Base-by-base conservation (phyloP, 2,329 filamentous ascomycete genomes). In the Chaetomium sp. region DNA sequence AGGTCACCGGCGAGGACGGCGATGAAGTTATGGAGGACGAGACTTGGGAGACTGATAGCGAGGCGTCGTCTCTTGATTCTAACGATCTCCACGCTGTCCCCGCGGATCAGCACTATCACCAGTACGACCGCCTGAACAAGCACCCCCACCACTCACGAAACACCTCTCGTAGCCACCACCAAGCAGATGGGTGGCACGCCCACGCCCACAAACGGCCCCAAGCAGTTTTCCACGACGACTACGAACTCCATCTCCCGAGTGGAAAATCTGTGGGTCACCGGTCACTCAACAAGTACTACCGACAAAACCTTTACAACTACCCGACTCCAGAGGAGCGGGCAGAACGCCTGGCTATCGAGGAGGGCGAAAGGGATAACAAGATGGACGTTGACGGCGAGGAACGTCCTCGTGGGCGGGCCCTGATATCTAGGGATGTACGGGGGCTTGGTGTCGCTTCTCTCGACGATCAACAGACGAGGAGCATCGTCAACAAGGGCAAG, bases 11-110 rank as follows among this genome's bases (percentile, higher is more conserved):
- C 61, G 77, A 77, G 38, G 74, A 80, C 9, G 81, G 86, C n/a
- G 85, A 85, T 53, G 80, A 83, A 19, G 81, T 83, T 72, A 80
- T 81, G 59, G 81, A 84, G 13, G 87, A 89, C 6, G 92, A 94
- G 51, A 93, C 92, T 53, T 98, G 95, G 94, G 95, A 99, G 78
- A 97, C 93, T 0, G 95, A 98, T 75, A 93, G 90, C 69, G 93
- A 91, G 10, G 89, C 85, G n/a, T 97, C 93, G 1, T 96, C 92
- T 12, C 83, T 96, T 42, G 92, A 93, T 69, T 95, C 92, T 0
- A 90, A 90, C 62, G 92, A 97, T 71, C 86, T 96, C 50, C 90
- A 88, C 5, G 87, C 90, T 9, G 87, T 96, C 8, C 91, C 91
- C 2, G 89, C 92, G 35, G 91, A 94, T 68, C 83, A 87, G 54